A percentile compares a stretch with the other conserved stretches of the same genome.
Evolutionary conservation across 805 yeast species (phyloP).

Genomic region (Candida morakotiae): DNA sequence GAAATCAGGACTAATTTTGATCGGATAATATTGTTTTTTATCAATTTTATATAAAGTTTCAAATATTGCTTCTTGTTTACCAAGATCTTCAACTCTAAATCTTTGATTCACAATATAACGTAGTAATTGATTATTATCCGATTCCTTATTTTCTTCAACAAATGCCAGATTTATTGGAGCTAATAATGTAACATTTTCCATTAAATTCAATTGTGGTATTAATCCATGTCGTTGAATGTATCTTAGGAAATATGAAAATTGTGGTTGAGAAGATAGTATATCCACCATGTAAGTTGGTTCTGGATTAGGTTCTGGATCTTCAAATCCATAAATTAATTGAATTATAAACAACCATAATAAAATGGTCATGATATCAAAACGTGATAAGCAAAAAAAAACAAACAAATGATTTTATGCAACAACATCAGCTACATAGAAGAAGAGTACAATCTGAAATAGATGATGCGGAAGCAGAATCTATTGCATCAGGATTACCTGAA

Average conservation of each 20-base stretch:
- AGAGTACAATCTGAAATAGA: slow-evolving; percentile 15
- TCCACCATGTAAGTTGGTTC: slow-evolving; percentile 56
- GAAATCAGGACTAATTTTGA: slow-evolving; percentile 21
- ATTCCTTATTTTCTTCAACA: slow-evolving; percentile 16
- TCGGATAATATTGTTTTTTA: slow-evolving; percentile 16
- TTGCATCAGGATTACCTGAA: slow-evolving; percentile 21
- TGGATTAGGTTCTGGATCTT: slow-evolving; percentile 11
- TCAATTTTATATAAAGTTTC: slow-evolving; percentile 24
- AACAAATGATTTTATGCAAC: background rate
- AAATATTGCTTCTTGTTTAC: slow-evolving; percentile 19
- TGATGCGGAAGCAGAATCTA: slow-evolving; percentile 19
- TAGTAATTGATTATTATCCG: slow-evolving; percentile 12
- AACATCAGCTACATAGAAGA: slow-evolving; percentile 9
- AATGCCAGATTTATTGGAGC: slow-evolving; percentile 85
- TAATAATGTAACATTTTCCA: slow-evolving; percentile 63
- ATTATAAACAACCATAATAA: slow-evolving; percentile 1
- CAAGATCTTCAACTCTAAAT: slow-evolving; percentile 29
- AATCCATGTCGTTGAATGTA: slow-evolving; percentile 59
- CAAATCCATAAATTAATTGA: background rate
- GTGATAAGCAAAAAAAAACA: slow-evolving; percentile 1
- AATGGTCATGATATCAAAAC: slow-evolving; percentile 3
- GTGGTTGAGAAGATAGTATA: slow-evolving; percentile 60
- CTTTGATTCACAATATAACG: slow-evolving; percentile 32
- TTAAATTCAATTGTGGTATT: slow-evolving; percentile 55
- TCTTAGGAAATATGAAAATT: slow-evolving; percentile 61